Conservation (phyloP, 2,329 filamentous ascomycete genomes). For the Gnomoniopsis smithogilvyi region DNA sequence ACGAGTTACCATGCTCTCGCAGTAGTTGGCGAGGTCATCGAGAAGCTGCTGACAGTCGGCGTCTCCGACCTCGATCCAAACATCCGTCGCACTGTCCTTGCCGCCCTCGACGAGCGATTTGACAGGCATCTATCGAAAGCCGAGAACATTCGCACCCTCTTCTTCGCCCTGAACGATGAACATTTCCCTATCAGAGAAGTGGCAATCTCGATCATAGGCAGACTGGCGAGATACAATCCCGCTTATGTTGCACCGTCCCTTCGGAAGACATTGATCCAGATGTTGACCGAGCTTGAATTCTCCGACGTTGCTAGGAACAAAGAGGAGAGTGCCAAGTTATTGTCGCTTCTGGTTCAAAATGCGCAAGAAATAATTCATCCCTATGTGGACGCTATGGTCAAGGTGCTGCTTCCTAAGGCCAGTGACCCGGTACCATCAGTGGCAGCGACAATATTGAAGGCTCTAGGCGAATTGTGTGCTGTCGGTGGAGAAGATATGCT, state of each 20-base stretch:
- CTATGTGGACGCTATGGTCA: slow-evolving; percentile 95
- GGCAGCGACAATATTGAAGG: slow-evolving; percentile 90
- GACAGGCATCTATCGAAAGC: slow-evolving; percentile 96
- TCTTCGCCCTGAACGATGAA: slow-evolving; percentile 94
- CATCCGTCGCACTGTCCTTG: slow-evolving; percentile 84
- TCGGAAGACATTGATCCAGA: slow-evolving; percentile 91
- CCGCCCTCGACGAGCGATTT: slow-evolving; percentile 88
- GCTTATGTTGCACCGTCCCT: slow-evolving; percentile 96
- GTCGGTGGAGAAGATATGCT: slow-evolving; percentile 95
- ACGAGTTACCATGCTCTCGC: slow-evolving; percentile 96
- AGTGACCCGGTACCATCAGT: slow-evolving; percentile 82
- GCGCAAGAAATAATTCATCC: slow-evolving; percentile 91
- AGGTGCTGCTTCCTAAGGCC: slow-evolving; percentile 89
- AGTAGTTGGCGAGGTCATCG: slow-evolving; percentile 96
- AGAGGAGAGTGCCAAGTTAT: slow-evolving; percentile 90
- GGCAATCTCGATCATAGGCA: slow-evolving; percentile 92
- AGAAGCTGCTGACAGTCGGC: slow-evolving; percentile 90
- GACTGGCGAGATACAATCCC: slow-evolving; percentile 85
- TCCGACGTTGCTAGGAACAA: slow-evolving; percentile 92
- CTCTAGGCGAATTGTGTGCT: slow-evolving; percentile 88
- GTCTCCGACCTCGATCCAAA: slow-evolving; percentile 88
- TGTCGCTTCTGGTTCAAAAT: slow-evolving; percentile 89
- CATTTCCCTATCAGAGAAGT: slow-evolving; percentile 90
- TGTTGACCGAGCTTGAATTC: slow-evolving; percentile 94
- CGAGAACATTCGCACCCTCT: slow-evolving; percentile 93